A percentile compares a stretch with the other conserved stretches of the same genome.
These are phyloP conservation scores for Lepidium campestre DNA, from an alignment of 441 rosid genomes.

Conservation along the genomic window DNA sequence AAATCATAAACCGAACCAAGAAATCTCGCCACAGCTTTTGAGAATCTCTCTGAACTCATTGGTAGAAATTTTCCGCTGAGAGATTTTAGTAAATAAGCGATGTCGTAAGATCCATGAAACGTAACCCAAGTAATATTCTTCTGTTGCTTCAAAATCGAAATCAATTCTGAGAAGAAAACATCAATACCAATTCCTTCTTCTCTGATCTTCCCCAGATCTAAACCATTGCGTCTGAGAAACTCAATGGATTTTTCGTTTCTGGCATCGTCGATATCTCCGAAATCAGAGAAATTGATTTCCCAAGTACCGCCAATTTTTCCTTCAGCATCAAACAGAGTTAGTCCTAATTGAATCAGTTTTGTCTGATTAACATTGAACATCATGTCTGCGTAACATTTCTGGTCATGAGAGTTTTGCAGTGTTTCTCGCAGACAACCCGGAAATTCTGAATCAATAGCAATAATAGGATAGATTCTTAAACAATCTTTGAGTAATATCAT, in stretches of 20 bases:
- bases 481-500: background rate
- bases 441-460: conserved; percentile 1
- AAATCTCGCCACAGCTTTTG: background rate
- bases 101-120: conserved; percentile 6
- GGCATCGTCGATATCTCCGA: background rate
- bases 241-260: background rate
- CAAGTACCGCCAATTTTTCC: background rate
- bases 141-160: background rate
- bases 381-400: background rate
- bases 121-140: background rate
- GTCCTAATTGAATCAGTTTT: conserved; percentile 8
- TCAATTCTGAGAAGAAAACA: background rate
- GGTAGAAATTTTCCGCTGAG: background rate
- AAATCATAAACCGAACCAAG: background rate
- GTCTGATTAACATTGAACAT: background rate
- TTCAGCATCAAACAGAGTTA: background rate
- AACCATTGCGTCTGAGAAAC: background rate
- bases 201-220: background rate
- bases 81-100: background rate
- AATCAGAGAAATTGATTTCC: conserved; percentile 10
- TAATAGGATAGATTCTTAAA: background rate
- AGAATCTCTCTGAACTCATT: background rate
- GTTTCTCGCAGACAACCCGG: background rate
- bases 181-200: background rate
- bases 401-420: background rate